phyloP scores from a whole-genome alignment of 164 flowering plant species.

The Annona squamosa region DNA sequence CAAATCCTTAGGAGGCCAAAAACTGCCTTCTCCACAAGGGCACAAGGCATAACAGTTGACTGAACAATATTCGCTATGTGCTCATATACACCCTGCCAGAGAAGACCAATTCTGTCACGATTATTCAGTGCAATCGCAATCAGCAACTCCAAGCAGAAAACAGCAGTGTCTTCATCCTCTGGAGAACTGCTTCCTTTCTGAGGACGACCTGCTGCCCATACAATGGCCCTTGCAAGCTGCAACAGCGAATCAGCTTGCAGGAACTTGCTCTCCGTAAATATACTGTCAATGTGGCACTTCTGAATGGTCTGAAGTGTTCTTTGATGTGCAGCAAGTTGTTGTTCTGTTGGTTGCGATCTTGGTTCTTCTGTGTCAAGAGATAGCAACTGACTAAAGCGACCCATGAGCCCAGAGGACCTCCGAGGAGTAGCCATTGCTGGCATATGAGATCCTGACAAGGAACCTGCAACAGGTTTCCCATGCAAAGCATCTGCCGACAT shows the following conservation, averaged over 20 bases:
- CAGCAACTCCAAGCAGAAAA: constrained; percentile 36
- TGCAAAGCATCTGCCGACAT: constrained; percentile 18
- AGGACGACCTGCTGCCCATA: constrained; percentile 26
- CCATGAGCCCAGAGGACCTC: constrained; percentile 33
- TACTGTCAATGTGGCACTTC: constrained; percentile 32
- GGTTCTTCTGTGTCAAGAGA: constrained; percentile 37
- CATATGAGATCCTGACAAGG: constrained; percentile 25
- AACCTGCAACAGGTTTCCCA: constrained; percentile 22
- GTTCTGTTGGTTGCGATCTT: constrained; percentile 29
- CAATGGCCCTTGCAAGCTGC: constrained; percentile 31
- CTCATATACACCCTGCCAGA: constrained; percentile 36
- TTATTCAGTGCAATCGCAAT: constrained; percentile 36
- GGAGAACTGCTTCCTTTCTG: constrained; percentile 27
- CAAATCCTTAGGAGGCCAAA: constrained; percentile 37
- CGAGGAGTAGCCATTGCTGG: constrained; percentile 25
- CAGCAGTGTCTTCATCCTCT: constrained; percentile 37
- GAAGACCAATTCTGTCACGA: constrained; percentile 35
- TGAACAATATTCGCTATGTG: constrained; percentile 33
- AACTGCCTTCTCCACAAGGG: constrained; percentile 39
- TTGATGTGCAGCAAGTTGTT: constrained; percentile 36
- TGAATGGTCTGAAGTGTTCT: constrained; percentile 34
- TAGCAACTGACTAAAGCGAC: constrained; percentile 34
- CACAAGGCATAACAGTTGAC: constrained; percentile 36
- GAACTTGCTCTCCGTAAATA: constrained; percentile 35
- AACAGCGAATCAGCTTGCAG: constrained; percentile 30